phyloP scores from a whole-genome alignment of 805 yeast species.

The Monosporozyma aquatica region DNA sequence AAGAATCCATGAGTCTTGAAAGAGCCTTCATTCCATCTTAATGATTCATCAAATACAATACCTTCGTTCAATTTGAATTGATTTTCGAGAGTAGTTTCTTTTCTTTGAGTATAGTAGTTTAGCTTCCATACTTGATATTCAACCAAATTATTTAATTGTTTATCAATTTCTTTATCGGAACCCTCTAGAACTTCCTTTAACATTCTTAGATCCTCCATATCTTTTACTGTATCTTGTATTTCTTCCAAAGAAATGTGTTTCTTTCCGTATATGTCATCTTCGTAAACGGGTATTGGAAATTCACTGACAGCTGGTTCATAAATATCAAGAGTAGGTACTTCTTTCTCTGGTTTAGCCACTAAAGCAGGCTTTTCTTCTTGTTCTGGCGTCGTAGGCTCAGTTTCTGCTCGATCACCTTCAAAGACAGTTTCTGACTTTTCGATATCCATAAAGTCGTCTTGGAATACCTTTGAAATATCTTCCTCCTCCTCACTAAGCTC shows the following conservation, averaged over 20 bases:
- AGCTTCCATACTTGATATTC: slow-evolving; percentile 22
- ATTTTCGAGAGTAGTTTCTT: slow-evolving; percentile 7
- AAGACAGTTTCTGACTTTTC: not conserved
- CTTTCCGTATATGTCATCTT: slow-evolving; percentile 25
- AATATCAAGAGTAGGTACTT: slow-evolving; percentile 3
- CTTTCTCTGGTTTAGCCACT: not conserved
- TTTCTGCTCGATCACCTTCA: not conserved
- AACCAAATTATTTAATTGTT: not conserved
- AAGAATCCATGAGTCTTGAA: slow-evolving; percentile 66
- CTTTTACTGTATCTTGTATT: slow-evolving; percentile 50
- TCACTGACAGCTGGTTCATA: slow-evolving; percentile 44
- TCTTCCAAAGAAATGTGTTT: slow-evolving; percentile 30
- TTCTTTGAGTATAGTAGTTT: slow-evolving; percentile 11
- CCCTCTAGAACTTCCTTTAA: slow-evolving; percentile 37
- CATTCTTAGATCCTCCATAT: slow-evolving; percentile 61
- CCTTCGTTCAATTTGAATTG: slow-evolving; percentile 23
- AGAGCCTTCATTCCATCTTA: slow-evolving; percentile 42
- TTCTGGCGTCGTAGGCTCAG: not conserved
- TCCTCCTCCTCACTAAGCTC: slow-evolving; percentile 1
- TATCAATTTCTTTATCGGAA: not conserved
- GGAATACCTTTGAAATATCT: not conserved
- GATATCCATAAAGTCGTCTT: not conserved
- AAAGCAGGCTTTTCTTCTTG: not conserved
- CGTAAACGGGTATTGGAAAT: slow-evolving; percentile 48
- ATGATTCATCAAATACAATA: slow-evolving; percentile 16